These are phyloP conservation scores for Metroxylon sagu DNA, from an alignment of 176 grass and related monocot species.

Conservation along the genomic window DNA sequence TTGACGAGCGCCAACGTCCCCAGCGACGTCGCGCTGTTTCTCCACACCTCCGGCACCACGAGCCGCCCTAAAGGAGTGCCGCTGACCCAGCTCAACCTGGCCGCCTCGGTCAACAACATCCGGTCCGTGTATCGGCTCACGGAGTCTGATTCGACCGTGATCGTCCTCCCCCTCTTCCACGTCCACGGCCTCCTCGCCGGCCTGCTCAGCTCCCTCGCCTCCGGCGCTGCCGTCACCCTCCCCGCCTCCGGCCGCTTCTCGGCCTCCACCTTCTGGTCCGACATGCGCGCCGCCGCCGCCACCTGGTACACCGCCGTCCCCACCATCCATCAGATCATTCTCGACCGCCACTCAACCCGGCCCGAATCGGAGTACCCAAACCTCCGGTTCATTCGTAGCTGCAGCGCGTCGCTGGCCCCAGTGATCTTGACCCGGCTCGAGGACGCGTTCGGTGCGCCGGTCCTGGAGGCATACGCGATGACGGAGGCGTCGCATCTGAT, in stretches of 20 bases:
- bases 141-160: constrained; percentile 58
- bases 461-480: constrained; percentile 95
- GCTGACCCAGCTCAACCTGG: constrained; percentile 80
- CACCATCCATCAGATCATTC: constrained; percentile 91
- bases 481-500: constrained; percentile 86
- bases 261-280: constrained; percentile 73
- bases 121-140: constrained; percentile 43
- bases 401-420: constrained; percentile 87
- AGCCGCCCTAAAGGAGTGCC: constrained; percentile 91
- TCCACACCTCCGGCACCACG: constrained; percentile 93
- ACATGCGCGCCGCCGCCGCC: constrained; percentile 47
- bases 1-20: constrained; percentile 19
- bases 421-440: constrained; percentile 57
- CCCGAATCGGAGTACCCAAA: constrained; percentile 33
- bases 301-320: constrained; percentile 94
- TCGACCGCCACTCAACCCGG: constrained; percentile 46
- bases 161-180: constrained; percentile 82
- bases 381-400: constrained; percentile 88
- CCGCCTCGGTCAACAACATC: constrained; percentile 69
- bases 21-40: constrained; percentile 60
- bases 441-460: constrained; percentile 47
- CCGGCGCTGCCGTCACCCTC: constrained; percentile 52
- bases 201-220: constrained; percentile 47
- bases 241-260: constrained; percentile 64
- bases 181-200: constrained; percentile 75